Evolutionary conservation across 2,329 filamentous ascomycete genomes (phyloP).

Genomic region (Rutstroemia sp.): DNA sequence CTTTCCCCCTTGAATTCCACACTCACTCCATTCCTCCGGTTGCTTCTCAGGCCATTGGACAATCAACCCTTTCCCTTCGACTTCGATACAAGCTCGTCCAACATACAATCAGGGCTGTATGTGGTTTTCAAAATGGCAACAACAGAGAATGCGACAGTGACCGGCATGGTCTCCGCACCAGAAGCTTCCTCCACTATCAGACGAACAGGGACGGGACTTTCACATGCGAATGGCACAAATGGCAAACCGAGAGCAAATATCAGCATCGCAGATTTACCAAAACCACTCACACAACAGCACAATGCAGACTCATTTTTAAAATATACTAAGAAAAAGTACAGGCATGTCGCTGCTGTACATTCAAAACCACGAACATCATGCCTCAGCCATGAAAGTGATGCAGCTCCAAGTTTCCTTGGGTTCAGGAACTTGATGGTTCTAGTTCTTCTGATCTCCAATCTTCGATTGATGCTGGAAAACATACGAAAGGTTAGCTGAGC

Average conservation of each 20-base stretch:
- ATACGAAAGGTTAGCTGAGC: constrained; percentile 5
- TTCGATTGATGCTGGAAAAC: constrained; percentile 93
- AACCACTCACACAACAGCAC: constrained; percentile 19
- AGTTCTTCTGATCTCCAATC: constrained; percentile 83
- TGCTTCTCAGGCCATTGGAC: not conserved
- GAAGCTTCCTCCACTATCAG: constrained; percentile 13
- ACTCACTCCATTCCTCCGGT: not conserved
- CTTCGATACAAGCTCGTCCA: not conserved
- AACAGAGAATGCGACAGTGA: constrained; percentile 20
- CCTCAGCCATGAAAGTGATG: constrained; percentile 73
- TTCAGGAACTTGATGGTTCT: constrained; percentile 96
- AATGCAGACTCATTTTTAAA: constrained; percentile 7
- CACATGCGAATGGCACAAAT: constrained; percentile 15
- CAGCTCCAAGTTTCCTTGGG: constrained; percentile 76
- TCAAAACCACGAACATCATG: constrained; percentile 64
- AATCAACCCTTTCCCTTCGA: not conserved
- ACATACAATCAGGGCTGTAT: not conserved
- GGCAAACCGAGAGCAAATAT: constrained; percentile 5
- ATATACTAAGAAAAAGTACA: constrained; percentile 60
- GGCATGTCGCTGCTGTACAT: constrained; percentile 86
- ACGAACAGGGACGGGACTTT: constrained; percentile 21
- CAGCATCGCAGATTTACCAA: constrained; percentile 14
- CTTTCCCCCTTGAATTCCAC: not conserved
- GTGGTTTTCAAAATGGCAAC: constrained; percentile 14
- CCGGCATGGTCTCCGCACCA: constrained; percentile 13